Evolutionary conservation across 2,329 filamentous ascomycete species (phyloP).

Genomic region (Dactylonectria estremocensis): DNA sequence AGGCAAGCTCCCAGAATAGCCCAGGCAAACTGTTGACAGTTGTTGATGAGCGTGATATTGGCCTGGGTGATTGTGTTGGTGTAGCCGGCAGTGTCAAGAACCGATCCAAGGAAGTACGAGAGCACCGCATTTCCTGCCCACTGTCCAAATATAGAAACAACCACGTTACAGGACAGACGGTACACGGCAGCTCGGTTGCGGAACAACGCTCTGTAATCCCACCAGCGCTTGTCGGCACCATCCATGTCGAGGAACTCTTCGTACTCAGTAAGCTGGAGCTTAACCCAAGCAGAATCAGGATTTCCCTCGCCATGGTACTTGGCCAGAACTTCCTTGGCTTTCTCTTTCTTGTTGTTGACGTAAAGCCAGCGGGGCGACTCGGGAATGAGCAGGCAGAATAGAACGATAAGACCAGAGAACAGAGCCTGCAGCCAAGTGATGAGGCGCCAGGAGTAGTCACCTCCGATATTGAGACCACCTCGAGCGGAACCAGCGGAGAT

Average conservation of each 20-base stretch:
- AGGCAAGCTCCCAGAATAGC: conserved; percentile 65
- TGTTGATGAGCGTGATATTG: conserved; percentile 68
- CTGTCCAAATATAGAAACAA: conserved; percentile 62
- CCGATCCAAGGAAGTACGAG: conserved; percentile 65
- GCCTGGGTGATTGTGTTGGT: conserved; percentile 56
- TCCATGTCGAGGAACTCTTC: conserved; percentile 59
- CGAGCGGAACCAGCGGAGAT: conserved; percentile 65
- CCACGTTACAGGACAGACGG: conserved; percentile 56
- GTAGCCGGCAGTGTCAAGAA: conserved; percentile 67
- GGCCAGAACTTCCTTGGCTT: conserved; percentile 54
- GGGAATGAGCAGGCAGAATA: conserved; percentile 56
- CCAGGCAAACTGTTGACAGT: conserved; percentile 64
- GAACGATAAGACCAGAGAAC: conserved; percentile 58
- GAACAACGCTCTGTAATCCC: conserved; percentile 64
- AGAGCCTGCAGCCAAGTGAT: conserved; percentile 62
- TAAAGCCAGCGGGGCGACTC: conserved; percentile 62
- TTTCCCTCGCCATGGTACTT: conserved; percentile 63
- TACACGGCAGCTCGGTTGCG: conserved; percentile 58
- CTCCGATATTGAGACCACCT: conserved; percentile 57
- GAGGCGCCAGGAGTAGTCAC: conserved; percentile 58
- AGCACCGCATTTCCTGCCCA: conserved; percentile 61
- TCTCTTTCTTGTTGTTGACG: conserved; percentile 56
- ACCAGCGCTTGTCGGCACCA: conserved; percentile 63
- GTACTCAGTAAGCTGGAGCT: conserved; percentile 61
- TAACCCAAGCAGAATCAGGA: conserved; percentile 61